Evolutionary conservation across 805 yeast genomes (phyloP).

Genomic region (Millerozyma miso): DNA sequence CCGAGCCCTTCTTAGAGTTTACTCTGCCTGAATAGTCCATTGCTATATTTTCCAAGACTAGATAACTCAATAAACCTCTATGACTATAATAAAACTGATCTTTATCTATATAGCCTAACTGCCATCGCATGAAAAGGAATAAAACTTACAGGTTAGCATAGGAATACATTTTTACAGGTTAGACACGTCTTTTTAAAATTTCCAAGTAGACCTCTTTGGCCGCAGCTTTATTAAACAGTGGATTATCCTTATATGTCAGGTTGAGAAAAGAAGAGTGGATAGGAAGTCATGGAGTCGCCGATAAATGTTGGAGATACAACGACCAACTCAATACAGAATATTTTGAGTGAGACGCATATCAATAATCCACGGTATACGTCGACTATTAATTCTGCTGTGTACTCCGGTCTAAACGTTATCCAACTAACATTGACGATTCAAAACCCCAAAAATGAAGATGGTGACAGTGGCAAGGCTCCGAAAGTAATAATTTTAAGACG

Average conservation of each 20-base stretch:
- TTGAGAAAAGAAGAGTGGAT: slow-evolving; percentile 1
- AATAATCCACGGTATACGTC: slow-evolving; percentile 14
- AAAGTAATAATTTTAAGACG: slow-evolving; percentile 29
- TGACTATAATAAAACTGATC: no score
- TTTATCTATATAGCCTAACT: slow-evolving; percentile 84
- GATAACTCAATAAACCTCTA: no score
- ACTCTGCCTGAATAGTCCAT: slow-evolving; percentile 91
- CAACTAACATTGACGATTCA: slow-evolving; percentile 23
- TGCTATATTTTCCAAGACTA: no score
- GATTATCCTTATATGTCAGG: neutral
- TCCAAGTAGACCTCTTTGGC: slow-evolving; percentile 6
- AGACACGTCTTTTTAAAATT: slow-evolving; percentile 8
- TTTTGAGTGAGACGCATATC: slow-evolving; percentile 33
- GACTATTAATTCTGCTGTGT: slow-evolving; percentile 23
- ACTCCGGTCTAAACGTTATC: slow-evolving; percentile 34
- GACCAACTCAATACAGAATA: slow-evolving; percentile 33
- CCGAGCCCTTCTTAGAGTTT: slow-evolving; percentile 87
- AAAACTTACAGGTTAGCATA: neutral
- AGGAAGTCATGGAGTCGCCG: slow-evolving; percentile 37
- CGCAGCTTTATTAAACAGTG: neutral
- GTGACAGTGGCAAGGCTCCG: slow-evolving; percentile 3
- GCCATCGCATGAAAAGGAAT: neutral
- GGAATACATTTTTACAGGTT: slow-evolving; percentile 5
- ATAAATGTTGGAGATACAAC: slow-evolving; percentile 38
- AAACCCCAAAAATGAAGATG: slow-evolving; percentile 1